Conservation (phyloP, 768 basidiomycete species). For the Hysterangium stoloniferum region DNA sequence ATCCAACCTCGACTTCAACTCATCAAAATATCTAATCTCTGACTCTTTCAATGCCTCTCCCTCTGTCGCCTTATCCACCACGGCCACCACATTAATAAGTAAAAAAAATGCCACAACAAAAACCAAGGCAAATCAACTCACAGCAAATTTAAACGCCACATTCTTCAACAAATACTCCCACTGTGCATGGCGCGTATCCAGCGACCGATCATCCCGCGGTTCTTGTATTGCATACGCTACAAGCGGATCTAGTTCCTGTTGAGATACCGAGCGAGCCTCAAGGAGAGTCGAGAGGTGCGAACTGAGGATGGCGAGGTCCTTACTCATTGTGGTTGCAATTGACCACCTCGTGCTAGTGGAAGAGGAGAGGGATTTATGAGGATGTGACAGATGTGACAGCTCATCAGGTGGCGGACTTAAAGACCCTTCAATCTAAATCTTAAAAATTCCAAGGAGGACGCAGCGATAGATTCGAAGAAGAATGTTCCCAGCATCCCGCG, state of each 20-base stretch:
- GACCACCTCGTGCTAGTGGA: background rate
- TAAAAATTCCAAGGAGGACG: no score
- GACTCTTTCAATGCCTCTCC: constrained; percentile 52
- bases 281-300: constrained; percentile 11
- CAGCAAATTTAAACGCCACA: constrained; percentile 66
- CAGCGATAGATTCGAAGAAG: no score
- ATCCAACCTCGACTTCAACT: constrained; percentile 58
- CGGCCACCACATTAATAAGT: background rate
- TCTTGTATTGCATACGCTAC: constrained; percentile 9
- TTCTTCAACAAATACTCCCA: constrained; percentile 72
- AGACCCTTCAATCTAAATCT: no score
- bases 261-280: constrained; percentile 10
- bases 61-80: constrained; percentile 71
- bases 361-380: no score
- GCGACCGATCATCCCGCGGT: constrained; percentile 2
- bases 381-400: no score
- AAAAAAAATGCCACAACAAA: background rate
- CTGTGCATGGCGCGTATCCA: constrained; percentile 57
- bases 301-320: constrained; percentile 10
- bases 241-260: constrained; percentile 7
- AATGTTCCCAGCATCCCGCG: no score
- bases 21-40: constrained; percentile 49
- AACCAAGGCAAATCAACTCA: constrained; percentile 28
- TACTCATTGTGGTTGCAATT: constrained; percentile 2
- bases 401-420: no score